A percentile compares a stretch with the other conserved stretches of the same genome.
Evolutionary conservation across 805 yeast species (phyloP).

Genomic region (Yarrowia hollandica): DNA sequence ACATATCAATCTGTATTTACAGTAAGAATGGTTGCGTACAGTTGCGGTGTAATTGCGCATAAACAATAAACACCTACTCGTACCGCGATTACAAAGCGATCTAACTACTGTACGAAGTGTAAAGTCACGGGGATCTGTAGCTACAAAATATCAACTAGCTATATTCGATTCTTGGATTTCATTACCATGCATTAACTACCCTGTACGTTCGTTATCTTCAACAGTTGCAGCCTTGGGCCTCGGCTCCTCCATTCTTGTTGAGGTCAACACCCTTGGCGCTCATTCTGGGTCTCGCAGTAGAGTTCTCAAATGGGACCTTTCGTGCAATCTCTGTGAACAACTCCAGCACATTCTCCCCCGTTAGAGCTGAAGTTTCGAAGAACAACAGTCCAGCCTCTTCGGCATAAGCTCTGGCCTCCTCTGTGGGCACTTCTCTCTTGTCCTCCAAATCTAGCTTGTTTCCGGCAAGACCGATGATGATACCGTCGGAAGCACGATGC

Average conservation of each 20-base stretch:
- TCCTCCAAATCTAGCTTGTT: constrained; percentile 71
- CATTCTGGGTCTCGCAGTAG: constrained; percentile 33
- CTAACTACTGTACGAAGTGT: too few relatives aligned
- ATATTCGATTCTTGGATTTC: too few relatives aligned
- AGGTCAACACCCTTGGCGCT: constrained; percentile 42
- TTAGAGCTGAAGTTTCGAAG: constrained; percentile 68
- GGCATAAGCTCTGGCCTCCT: constrained; percentile 52
- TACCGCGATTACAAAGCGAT: too few relatives aligned
- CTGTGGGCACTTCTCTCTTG: constrained; percentile 49
- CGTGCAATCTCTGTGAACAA: constrained; percentile 50
- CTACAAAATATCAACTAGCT: too few relatives aligned
- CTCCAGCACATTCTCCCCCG: constrained; percentile 59
- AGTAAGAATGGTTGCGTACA: too few relatives aligned
- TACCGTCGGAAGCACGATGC: constrained; percentile 71
- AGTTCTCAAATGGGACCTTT: constrained; percentile 49
- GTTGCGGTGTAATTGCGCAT: too few relatives aligned
- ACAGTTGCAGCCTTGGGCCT: constrained; percentile 22
- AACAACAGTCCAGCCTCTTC: constrained; percentile 53
- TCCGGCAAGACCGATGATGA: constrained; percentile 84
- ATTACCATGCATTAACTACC: constrained; percentile 20
- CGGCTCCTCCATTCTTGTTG: constrained; percentile 32
- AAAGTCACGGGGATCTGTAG: too few relatives aligned
- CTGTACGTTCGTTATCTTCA: constrained; percentile 5
- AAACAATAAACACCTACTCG: too few relatives aligned
- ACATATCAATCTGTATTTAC: too few relatives aligned